These are phyloP conservation scores for Phytophthora foliorum DNA, from an alignment of 352 stramenopile genomes.

Conservation along the genomic window DNA sequence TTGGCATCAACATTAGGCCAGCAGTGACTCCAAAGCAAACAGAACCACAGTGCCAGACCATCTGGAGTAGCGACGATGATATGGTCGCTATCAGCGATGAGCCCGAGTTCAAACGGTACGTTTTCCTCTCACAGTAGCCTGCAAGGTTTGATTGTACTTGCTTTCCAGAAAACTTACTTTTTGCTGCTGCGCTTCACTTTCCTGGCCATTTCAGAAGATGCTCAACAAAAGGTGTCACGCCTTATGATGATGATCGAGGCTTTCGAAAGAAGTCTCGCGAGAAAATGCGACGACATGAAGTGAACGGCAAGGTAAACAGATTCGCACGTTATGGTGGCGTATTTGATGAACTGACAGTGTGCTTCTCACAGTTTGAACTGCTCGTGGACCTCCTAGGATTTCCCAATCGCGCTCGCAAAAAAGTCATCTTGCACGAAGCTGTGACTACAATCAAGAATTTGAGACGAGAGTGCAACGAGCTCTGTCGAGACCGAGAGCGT, in stretches of 20 bases:
- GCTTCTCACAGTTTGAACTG: conserved; percentile 57
- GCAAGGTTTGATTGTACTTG: not conserved
- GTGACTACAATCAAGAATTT: conserved; percentile 61
- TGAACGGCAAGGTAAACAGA: conserved; percentile 77
- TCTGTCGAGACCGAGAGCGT: conserved; percentile 58
- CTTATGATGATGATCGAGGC: conserved; percentile 54
- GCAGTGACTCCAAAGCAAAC: not conserved
- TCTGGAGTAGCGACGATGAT: conserved; percentile 38
- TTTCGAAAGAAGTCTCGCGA: conserved; percentile 75
- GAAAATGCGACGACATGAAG: conserved; percentile 75
- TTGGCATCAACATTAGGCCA: conserved; percentile 14
- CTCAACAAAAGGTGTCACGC: conserved; percentile 28
- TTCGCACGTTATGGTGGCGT: not conserved
- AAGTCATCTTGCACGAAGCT: conserved; percentile 65
- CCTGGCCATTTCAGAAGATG: conserved; percentile 41
- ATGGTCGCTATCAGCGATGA: conserved; percentile 13
- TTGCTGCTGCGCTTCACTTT: no score
- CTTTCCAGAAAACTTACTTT: conserved; percentile 17
- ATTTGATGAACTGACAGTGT: conserved; percentile 3
- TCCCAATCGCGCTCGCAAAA: conserved; percentile 67
- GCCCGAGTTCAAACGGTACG: conserved; percentile 46
- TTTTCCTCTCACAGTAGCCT: not conserved
- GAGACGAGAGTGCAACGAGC: conserved; percentile 59
- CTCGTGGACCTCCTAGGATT: conserved; percentile 63
- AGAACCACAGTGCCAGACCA: conserved; percentile 23